Evolutionary conservation across 192 early-diverging fungal genomes (phyloP), one percentile per base, ranked within the genome.

Genomic region (Backusella macrospora): DNA sequence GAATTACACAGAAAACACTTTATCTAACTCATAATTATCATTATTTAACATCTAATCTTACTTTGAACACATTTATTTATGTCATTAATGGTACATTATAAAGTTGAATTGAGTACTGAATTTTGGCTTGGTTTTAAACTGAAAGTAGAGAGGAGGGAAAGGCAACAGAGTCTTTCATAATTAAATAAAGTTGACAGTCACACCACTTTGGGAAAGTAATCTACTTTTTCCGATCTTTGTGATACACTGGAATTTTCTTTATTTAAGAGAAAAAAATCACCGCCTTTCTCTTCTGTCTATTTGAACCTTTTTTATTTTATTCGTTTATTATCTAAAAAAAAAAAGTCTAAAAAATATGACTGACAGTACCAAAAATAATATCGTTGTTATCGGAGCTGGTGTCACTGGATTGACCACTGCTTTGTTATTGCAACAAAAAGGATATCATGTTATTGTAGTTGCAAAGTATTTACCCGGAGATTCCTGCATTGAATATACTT

Each of bases 341-440:
- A 0, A 34, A 0, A 34, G 29, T 55, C 23, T 23, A 21, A 55
- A 55, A 0, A 26, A n/a, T 21, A 55, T 55, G 52, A 21, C 2
- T 23, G 52, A 12, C 12, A 34, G 29, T 2, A 34, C 29, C 29
- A 34, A 34, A 34, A 55, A 55, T 23, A 9, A 42, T 16, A 73
- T 62, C 38, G 12, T 68, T 29, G 66, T 68, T 21, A 21, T 92
- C 47, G 90, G 90, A 12, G 84, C 86, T n/a, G 90, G 90, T 59
- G 90, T 92, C 1, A 73, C 83, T 37, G 90, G 90, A 16, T 85
- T 92, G 10, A 87, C 90, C 10, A 86, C 85, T 0, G 90, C 89
- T 3, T 67, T 91, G 5, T 70, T 82, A 3, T 80, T 88, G 34
- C 79, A 81, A 62, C 78, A 76, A 63, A 82, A 78, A 29, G 83